phyloP scores from a whole-genome alignment of 2,329 filamentous ascomycete genomes.

The Venturia aucupariae region DNA sequence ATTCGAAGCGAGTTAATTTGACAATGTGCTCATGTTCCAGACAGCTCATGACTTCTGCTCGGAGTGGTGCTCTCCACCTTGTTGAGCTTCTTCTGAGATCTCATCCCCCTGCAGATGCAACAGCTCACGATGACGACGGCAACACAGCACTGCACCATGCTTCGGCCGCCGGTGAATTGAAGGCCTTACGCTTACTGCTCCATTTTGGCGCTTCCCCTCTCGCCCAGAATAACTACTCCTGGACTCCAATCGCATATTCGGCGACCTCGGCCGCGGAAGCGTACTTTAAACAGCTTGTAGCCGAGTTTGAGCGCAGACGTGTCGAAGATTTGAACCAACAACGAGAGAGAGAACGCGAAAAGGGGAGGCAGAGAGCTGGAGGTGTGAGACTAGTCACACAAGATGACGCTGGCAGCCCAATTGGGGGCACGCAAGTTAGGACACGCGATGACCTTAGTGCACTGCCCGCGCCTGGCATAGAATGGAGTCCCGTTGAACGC shows the following conservation, averaged over 20 bases:
- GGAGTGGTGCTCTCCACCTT: conserved; percentile 36
- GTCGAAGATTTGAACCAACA: conserved; percentile 31
- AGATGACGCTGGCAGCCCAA: conserved; percentile 19
- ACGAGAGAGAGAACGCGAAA: conserved; percentile 24
- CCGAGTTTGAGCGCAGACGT: conserved; percentile 58
- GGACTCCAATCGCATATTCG: conserved; percentile 77
- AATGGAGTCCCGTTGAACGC: conserved; percentile 31
- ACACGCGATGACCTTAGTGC: conserved; percentile 27
- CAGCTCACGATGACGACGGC: conserved; percentile 53
- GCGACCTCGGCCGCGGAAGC: conserved; percentile 76
- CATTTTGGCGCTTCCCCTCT: conserved; percentile 69
- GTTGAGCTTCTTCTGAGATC: conserved; percentile 29
- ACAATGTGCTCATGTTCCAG: background rate
- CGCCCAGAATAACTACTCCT: conserved; percentile 64
- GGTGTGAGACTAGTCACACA: conserved; percentile 30
- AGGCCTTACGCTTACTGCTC: conserved; percentile 66
- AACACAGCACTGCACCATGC: conserved; percentile 85
- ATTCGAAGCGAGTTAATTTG: conserved; percentile 5
- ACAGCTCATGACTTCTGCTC: conserved; percentile 30
- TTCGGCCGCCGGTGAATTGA: conserved; percentile 68
- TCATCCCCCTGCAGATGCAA: conserved; percentile 25
- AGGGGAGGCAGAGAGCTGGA: conserved; percentile 19
- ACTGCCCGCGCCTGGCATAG: conserved; percentile 26
- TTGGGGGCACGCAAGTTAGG: conserved; percentile 18
- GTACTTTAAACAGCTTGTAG: conserved; percentile 69